Evolutionary conservation across 179 eudicot genomes (phyloP), one percentile per base, ranked within the genome.

Genomic region (Dionaea muscipula): DNA sequence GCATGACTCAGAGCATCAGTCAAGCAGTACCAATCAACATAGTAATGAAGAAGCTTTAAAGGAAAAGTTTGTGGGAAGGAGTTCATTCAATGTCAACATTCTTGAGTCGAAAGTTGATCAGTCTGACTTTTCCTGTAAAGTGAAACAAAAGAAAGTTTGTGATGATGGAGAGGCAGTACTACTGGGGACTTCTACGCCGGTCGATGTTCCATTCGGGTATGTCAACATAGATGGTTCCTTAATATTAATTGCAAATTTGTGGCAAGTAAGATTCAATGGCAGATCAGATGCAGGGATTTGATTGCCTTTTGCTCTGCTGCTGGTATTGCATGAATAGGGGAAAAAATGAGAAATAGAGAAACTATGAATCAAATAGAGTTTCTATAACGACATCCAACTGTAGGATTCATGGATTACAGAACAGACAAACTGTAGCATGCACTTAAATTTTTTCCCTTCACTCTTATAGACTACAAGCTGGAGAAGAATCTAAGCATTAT

Each of bases 1-100:
- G 46, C 57, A 22, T 49, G 71, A 75, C 22, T 53, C 56, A 56
- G 53, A 24, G 28, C 26, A 63, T 53, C 31, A 25, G 60, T 64
- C 49, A 36, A 62, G 60, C 43, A 55, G 26, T 48, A 55, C 37
- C 47, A 50, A 12, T 28, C 70, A 72, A 58, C 51, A 68, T 28
- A 21, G 19, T 25, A 43, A 41, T 48, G 12, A 15, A 45, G 49
- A 33, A 47, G 35, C 53, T 12, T 56, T 19, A 41, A 28, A 48
- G 51, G 60, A 43, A 52, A 67, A 26, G 50, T 56, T 23, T 26
- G 26, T 37, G 45, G 45, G 49, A 44, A 62, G 40, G 28, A 60
- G 44, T 52, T 53, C 52, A 28, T 51, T 31, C 24, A 55, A 37
- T 28, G 50, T 40, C 46, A 25, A 55, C 22, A 28, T 7, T 62